Conservation (phyloP, 441 rosid genomes). For the Gossypium aridum region DNA sequence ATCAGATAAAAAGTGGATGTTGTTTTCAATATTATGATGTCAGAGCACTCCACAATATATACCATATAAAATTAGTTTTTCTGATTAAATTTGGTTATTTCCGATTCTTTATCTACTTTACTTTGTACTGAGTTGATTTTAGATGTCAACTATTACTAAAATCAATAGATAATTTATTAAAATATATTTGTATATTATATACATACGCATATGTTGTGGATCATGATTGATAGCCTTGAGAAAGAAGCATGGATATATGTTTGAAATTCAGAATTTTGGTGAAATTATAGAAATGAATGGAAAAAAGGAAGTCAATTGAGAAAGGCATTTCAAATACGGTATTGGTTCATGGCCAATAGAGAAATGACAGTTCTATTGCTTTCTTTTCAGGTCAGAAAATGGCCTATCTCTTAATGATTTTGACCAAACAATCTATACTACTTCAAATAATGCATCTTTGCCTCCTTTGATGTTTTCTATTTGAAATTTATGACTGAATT, state of each 20-base stretch:
- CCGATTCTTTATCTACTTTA: rapidly evolving
- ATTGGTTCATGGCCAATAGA: constrained; percentile 8
- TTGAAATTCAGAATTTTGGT: constrained; percentile 1
- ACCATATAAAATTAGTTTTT: too few species aligned
- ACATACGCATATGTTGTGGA: background rate
- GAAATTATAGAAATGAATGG: background rate
- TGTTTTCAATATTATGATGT: constrained; percentile 9
- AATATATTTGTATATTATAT: too few species aligned
- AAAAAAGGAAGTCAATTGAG: background rate
- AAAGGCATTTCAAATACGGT: background rate
- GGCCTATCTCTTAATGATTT: background rate
- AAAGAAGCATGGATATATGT: background rate
- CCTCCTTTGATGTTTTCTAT: background rate
- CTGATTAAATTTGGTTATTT: too few species aligned
- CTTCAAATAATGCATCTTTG: constrained; percentile 4
- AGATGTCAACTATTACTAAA: too few species aligned
- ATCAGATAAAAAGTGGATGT: constrained; percentile 1
- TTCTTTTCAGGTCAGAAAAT: background rate
- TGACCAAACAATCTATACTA: constrained; percentile 17
- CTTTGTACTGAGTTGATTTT: too few species aligned
- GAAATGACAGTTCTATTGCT: background rate
- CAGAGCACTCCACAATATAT: background rate
- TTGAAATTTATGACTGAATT: background rate
- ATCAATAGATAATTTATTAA: too few species aligned
- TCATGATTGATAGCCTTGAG: constrained; percentile 8